Evolutionary conservation across 768 basidiomycete genomes (phyloP), one percentile per base, ranked within the genome.

Genomic region (Leccinum variicolor): DNA sequence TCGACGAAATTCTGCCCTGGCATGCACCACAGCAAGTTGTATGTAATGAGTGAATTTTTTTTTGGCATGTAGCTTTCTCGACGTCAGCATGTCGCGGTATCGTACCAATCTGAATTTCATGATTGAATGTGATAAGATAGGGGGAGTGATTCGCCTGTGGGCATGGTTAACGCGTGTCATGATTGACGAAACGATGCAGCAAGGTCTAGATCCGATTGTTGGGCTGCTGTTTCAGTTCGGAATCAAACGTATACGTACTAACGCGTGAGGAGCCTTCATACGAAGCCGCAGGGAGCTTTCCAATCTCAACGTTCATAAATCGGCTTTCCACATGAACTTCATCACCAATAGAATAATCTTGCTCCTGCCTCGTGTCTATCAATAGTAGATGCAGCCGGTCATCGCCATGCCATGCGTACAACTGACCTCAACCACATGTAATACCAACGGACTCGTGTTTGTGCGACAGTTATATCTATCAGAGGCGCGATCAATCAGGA

Each of bases 401-500:
- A 63, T 53, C 28, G 62, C 59, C 69, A 45, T 67, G 56, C 57
- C 69, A 70, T 58, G 69, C 57, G 60, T 26, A 61, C 53, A 60
- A 65, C 63, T 70, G 67, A 57, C 69, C 69, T 63, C 33, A 69
- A 50, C 70, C 69, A 64, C 69, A 54, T 70, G 69, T 62, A 56
- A 53, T 50, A 51, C 55, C 43, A 46, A 23, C 56, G 55, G 45
- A 55, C 48, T 57, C 63, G 53, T 62, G 63, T 58, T 46, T 29
- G 15, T 46, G 50, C 23, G 49, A 39, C 53, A 49, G 53, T 67
- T 70, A 70, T 69, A 71, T 70, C 69, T 67, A 23, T 63, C 62
- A 58, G 61, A 63, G 54, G 53, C 52, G 57, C 55, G 55, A 53
- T 62, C 58, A 52, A 62, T 56, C 50, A 14, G 57, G 28, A 52